A percentile compares a stretch with the other conserved stretches of the same genome.
phyloP scores from a whole-genome alignment of 306 rosid species.

The Abrus pulchellus region DNA sequence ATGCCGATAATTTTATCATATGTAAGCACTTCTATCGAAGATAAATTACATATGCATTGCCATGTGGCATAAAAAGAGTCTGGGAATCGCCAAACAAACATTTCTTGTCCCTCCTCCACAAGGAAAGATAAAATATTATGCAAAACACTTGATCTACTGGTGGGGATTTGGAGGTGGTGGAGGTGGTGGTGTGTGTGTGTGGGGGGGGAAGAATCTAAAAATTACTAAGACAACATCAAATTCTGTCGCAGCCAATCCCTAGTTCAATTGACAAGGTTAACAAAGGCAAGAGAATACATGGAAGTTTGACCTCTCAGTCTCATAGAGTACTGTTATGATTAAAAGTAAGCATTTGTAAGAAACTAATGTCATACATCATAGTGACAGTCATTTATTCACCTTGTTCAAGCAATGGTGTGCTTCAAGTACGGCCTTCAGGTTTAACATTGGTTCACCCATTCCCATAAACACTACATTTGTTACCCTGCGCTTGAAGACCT shows the following conservation, averaged over 20 bases:
- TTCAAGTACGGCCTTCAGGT: slow-evolving; percentile 85
- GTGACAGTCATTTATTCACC: slow-evolving; percentile 54
- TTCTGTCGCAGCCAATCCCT: neutral
- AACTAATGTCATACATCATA: slow-evolving; percentile 26
- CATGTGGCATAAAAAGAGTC: slow-evolving; percentile 19
- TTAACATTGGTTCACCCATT: slow-evolving; percentile 99
- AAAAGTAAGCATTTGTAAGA: slow-evolving; percentile 18
- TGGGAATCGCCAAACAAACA: slow-evolving; percentile 1
- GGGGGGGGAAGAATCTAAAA: too few relatives aligned
- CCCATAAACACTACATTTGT: slow-evolving; percentile 98
- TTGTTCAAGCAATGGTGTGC: slow-evolving; percentile 94
- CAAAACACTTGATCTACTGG: slow-evolving; percentile 23
- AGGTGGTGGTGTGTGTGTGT: too few relatives aligned
- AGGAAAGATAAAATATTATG: slow-evolving; percentile 23
- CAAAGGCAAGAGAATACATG: slow-evolving; percentile 15
- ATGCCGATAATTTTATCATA: slow-evolving; percentile 15
- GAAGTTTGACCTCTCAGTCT: slow-evolving; percentile 35
- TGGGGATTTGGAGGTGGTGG: too few relatives aligned
- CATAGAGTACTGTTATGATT: slow-evolving; percentile 12
- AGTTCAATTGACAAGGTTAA: slow-evolving; percentile 6
- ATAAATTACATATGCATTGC: slow-evolving; percentile 4
- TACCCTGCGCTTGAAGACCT: slow-evolving; percentile 87
- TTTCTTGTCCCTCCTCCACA: slow-evolving; percentile 7
- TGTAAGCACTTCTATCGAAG: neutral
- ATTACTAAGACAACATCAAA: neutral